phyloP scores from a whole-genome alignment of 2,329 filamentous ascomycete species.

The Drechmeria coniospora region DNA sequence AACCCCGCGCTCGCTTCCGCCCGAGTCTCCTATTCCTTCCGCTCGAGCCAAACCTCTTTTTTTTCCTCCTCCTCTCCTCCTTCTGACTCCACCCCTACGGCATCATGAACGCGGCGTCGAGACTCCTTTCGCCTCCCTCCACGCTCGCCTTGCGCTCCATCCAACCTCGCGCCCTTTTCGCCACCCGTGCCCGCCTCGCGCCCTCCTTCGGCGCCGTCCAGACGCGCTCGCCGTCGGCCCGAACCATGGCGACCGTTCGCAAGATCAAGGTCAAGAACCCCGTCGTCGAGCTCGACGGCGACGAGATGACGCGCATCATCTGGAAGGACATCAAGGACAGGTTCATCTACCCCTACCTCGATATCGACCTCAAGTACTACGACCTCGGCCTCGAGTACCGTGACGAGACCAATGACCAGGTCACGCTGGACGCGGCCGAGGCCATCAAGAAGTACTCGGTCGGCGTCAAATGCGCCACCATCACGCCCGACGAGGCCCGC shows the following conservation, averaged over 20 bases:
- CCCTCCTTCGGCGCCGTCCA: constrained; percentile 28
- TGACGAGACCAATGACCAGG: constrained; percentile 90
- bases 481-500: constrained; percentile 91
- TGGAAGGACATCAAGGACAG: constrained; percentile 99
- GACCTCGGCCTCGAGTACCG: constrained; percentile 87
- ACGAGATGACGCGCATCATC: constrained; percentile 96
- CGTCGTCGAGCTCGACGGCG: constrained; percentile 90
- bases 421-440: constrained; percentile 87
- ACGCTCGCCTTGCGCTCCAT: constrained; percentile 13
- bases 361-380: constrained; percentile 97
- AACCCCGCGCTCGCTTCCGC: constrained; percentile 2
- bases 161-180: constrained; percentile 11
- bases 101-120: constrained; percentile 14
- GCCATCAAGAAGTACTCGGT: constrained; percentile 99
- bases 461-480: constrained; percentile 97
- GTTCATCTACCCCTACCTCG: constrained; percentile 91
- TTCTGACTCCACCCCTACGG: neutral
- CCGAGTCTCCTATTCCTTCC: neutral
- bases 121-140: constrained; percentile 15
- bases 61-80: neutral
- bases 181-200: constrained; percentile 25
- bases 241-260: constrained; percentile 41
- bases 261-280: constrained; percentile 99
- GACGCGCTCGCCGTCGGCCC: constrained; percentile 49
- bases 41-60: too few relatives aligned